These are phyloP conservation scores for Cyanodermella asteris DNA, from an alignment of 2,329 filamentous ascomycete genomes.

Conservation along the genomic window DNA sequence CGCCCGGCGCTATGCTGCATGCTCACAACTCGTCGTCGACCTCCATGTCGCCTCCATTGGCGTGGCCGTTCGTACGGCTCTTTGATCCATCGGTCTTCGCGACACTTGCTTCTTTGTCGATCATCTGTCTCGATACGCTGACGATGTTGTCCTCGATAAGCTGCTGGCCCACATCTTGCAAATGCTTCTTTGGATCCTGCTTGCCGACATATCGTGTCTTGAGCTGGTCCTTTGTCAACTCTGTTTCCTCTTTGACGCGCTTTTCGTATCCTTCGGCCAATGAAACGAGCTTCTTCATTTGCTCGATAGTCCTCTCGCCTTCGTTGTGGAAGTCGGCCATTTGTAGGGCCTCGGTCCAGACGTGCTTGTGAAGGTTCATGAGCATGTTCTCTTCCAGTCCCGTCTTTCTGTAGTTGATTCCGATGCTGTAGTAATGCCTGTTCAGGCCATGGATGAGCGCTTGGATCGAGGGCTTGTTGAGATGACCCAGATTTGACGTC, in stretches of 20 bases:
- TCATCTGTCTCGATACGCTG: slow-evolving; percentile 95
- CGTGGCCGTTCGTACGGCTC: slow-evolving; percentile 22
- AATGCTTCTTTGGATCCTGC: slow-evolving; percentile 96
- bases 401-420: slow-evolving; percentile 94
- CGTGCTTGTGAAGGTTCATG: slow-evolving; percentile 99
- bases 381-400: slow-evolving; percentile 98
- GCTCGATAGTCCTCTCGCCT: slow-evolving; percentile 65
- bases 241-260: slow-evolving; percentile 94
- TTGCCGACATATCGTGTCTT: slow-evolving; percentile 99
- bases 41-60: slow-evolving; percentile 41
- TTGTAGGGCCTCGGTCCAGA: slow-evolving; percentile 92
- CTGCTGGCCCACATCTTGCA: slow-evolving; percentile 88
- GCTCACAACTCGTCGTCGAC: slow-evolving; percentile 36
- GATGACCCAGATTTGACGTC: slow-evolving; percentile 88
- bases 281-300: slow-evolving; percentile 66
- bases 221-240: slow-evolving; percentile 87
- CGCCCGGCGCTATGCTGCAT: too few relatives aligned
- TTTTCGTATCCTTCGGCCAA: slow-evolving; percentile 95
- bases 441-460: slow-evolving; percentile 95
- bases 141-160: slow-evolving; percentile 99
- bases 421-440: slow-evolving; percentile 97
- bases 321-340: slow-evolving; percentile 91
- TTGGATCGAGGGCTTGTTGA: slow-evolving; percentile 99
- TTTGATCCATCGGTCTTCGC: slow-evolving; percentile 40
- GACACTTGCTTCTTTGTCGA: slow-evolving; percentile 94